Base-by-base conservation (phyloP, 2,329 filamentous ascomycete genomes). In the Fusarium ramigenum region DNA sequence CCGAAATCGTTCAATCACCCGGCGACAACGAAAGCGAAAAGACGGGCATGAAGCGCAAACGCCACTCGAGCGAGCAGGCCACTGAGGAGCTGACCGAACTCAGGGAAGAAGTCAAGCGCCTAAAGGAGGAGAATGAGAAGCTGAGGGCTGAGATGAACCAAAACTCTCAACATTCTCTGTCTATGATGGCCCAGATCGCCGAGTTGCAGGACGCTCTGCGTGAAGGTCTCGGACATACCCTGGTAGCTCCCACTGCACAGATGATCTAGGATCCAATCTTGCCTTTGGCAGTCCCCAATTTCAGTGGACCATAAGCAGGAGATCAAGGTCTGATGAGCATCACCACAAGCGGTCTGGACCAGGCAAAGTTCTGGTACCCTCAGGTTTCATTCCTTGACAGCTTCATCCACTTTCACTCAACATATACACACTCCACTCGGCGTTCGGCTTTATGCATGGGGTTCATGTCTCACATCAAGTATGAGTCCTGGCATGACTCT, bases 61-160 rank as follows among this genome's bases (percentile, higher is more conserved):
- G 83, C 15, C 76, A 78, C 40, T 69, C 72, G 5, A 83, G 80
- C 44, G 80, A 73, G n/a, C 75, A 75, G n/a, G 70, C 74, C 3
- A 53, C 60, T 7, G 83, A 85, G 49, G 87, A 88, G 43, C 79
- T 93, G 7, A 82, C 81, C 23, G 87, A 89, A 49, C 83, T 93
- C 37, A 89, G 88, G 25, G 87, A 90, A 52, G 91, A 93, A 78
- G 82, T 93, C 69, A 93, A 93, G 82, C 87, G 91, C 39, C 82
- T 94, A 40, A 87, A 88, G n/a, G 84, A 84, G 50, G 91, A 93
- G 79, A 91, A 92, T 66, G 85, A 90, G 70, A 88, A 91, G 74
- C 83, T 91, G 52, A 85, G 84, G 70, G 78, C 81, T 21, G 84
- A 88, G 64, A 82, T 88, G 68, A 83, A 87, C 43, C 81, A 84